Evolutionary conservation across 768 basidiomycete genomes (phyloP).

Genomic region (Daedalea quercina): DNA sequence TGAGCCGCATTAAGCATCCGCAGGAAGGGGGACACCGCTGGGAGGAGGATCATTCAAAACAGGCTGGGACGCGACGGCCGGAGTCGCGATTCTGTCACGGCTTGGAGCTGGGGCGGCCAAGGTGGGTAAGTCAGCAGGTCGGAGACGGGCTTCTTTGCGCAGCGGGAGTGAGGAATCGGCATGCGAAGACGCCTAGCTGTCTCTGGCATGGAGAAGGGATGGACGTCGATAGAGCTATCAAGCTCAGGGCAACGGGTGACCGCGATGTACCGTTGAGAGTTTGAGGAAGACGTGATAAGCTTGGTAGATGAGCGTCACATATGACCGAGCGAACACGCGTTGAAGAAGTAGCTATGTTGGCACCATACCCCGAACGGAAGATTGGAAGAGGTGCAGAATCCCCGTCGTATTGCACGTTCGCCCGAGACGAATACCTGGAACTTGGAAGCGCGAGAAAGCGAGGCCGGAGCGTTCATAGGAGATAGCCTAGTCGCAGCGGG

Average conservation of each 20-base stretch:
- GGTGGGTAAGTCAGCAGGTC: background rate
- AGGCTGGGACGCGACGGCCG: background rate
- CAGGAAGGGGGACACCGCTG: background rate
- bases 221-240: background rate
- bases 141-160: background rate
- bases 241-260: background rate
- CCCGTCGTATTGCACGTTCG: background rate
- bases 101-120: background rate
- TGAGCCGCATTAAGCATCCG: background rate
- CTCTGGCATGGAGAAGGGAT: background rate
- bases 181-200: background rate
- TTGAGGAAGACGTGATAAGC: no score
- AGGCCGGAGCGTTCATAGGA: background rate
- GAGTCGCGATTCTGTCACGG: background rate
- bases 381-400: no score
- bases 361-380: no score
- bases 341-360: no score
- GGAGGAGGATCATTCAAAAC: background rate
- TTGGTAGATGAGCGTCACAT: no score
- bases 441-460: no score
- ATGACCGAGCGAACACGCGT: no score
- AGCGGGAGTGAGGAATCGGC: background rate
- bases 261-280: background rate
- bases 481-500: background rate
- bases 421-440: no score